Base-by-base conservation (phyloP, 140 eudicot genomes). In the Anethum foeniculum region DNA sequence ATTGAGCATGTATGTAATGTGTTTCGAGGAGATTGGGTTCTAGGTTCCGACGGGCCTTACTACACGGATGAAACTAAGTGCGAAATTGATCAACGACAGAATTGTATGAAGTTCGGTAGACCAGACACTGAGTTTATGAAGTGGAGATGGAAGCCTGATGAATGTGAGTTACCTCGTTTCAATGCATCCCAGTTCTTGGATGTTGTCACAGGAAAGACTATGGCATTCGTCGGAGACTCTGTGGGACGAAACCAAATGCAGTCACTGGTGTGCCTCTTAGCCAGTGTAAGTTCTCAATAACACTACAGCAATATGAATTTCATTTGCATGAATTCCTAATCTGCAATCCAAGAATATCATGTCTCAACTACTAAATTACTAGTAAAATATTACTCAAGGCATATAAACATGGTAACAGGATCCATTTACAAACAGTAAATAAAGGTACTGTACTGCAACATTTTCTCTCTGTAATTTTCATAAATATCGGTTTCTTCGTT, bases 101-200 rank as follows among this genome's bases (percentile, higher is more conserved):
- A 93, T 58, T 93, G 97, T 85, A 91, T 91, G 88, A 93, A 91
- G 76, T 88, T 85, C 81, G 98, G 98, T 18, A 79, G 98, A 60
- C 97, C 97, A 13, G 98, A 93, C 73, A 81, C 87, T 4, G 97
- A 83, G 49, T 93, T 85, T 89, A 81, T 91, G 91, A 91, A 86
- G 82, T 93, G 98, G 98, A 89, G 85, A 85, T 93, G 98, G 98
- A 86, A 89, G 76, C 98, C 98, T 3, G 79, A 93, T 79, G 88
- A 87, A 25, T 93, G 98, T 72, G 93, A 93, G 77, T 79, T 93
- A 27, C 98, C 95, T 46, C 85, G 80, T n/a, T 93, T 93, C 76
- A 85, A 91, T 75, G 93, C 97, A 34, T 77, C 58, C 16, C 89
- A 87, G 88, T 93, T 93, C 83, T 80, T 93, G 87, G 94, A 89